phyloP scores from a whole-genome alignment of 2,329 filamentous ascomycete species.

The Calonectria henricotiae region DNA sequence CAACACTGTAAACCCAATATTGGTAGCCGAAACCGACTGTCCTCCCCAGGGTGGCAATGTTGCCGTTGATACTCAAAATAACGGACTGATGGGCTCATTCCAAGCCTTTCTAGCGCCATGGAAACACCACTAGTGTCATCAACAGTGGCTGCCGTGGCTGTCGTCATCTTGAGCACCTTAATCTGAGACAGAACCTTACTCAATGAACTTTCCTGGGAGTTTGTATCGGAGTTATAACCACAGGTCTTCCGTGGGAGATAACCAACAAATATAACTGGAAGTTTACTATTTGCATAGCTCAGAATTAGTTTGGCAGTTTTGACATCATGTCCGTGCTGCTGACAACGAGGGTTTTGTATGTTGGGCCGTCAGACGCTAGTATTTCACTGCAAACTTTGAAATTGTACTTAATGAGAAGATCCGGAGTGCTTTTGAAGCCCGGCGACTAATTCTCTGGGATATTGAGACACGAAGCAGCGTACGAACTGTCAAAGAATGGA shows the following conservation, averaged over 20 bases:
- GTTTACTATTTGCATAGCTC: neutral
- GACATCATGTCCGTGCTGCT: slow-evolving; percentile 1
- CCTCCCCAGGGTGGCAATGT: neutral
- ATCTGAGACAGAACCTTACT: neutral
- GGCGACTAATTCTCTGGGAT: slow-evolving; percentile 2
- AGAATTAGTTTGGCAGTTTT: slow-evolving; percentile 4
- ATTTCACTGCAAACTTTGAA: neutral
- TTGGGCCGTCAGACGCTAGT: slow-evolving; percentile 1
- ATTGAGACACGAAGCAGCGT: neutral
- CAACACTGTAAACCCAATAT: slow-evolving; percentile 16
- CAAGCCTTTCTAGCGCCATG: neutral
- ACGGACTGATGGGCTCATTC: slow-evolving; percentile 1
- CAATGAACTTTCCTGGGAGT: neutral
- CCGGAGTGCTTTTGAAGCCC: neutral
- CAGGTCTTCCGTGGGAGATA: neutral
- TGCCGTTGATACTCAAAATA: neutral
- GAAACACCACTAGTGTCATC: neutral
- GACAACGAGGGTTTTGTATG: neutral
- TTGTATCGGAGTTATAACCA: neutral
- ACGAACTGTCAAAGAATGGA: neutral
- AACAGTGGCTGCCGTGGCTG: neutral
- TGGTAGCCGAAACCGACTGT: neutral
- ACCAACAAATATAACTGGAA: neutral
- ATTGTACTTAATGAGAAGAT: neutral
- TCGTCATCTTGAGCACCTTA: neutral